Conservation (phyloP, 331 rosid species). For the Dryas integrifolia region DNA sequence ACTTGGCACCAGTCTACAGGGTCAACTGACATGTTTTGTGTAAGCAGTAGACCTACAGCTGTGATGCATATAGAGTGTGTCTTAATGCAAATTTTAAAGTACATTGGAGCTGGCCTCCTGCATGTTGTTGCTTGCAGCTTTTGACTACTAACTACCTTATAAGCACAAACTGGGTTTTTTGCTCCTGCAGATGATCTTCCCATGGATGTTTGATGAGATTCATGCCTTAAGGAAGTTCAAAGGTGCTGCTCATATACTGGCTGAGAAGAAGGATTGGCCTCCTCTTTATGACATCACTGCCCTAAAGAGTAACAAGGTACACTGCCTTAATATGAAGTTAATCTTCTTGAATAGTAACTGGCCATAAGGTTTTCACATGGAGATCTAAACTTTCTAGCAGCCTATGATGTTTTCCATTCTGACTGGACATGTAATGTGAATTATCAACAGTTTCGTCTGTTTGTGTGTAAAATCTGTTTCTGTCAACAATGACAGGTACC, state of each 20-base stretch:
- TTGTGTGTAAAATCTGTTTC: background rate
- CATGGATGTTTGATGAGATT: conserved; percentile 97
- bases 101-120: background rate
- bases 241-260: conserved; percentile 68
- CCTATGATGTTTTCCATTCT: background rate
- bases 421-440: background rate
- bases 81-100: conserved; percentile 6
- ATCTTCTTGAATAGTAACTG: background rate
- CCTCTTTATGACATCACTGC: conserved; percentile 51
- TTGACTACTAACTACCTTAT: background rate
- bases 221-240: conserved; percentile 70
- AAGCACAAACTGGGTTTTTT: conserved; percentile 9
- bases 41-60: background rate
- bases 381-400: background rate
- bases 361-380: background rate
- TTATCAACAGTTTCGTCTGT: background rate
- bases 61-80: background rate
- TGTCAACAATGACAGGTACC: conserved; percentile 59
- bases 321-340: conserved; percentile 9
- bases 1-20: background rate
- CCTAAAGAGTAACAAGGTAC: conserved; percentile 74
- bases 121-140: conserved; percentile 8
- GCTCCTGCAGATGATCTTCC: conserved; percentile 74
- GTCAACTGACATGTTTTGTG: background rate
- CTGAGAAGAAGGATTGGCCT: conserved; percentile 87